These are phyloP conservation scores for Aureobasidium sp. DNA, from an alignment of 2,329 filamentous ascomycete genomes.

Conservation along the genomic window DNA sequence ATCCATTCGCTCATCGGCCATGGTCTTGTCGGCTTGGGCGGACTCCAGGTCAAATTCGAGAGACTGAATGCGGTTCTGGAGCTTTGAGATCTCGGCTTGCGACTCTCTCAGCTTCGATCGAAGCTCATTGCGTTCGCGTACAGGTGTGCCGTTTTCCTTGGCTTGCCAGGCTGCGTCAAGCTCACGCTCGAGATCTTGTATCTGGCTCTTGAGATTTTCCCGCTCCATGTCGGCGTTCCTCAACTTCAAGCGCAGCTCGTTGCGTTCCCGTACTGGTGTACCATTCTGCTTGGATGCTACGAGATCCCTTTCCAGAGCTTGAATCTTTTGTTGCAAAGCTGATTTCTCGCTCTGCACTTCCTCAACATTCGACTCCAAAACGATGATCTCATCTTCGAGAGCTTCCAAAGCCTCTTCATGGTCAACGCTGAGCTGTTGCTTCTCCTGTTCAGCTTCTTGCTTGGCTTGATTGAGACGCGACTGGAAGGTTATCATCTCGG, in stretches of 20 bases:
- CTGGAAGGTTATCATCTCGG: conserved; percentile 5
- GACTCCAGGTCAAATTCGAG: conserved; percentile 52
- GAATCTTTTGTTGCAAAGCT: conserved; percentile 53
- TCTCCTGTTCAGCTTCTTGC: not conserved
- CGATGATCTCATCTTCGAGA: conserved; percentile 50
- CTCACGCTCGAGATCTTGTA: conserved; percentile 32
- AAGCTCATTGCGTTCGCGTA: conserved; percentile 29
- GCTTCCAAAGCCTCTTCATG: conserved; percentile 35
- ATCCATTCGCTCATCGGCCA: conserved; percentile 51
- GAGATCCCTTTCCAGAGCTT: conserved; percentile 31
- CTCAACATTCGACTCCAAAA: conserved; percentile 38
- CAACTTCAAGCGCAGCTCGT: conserved; percentile 28
- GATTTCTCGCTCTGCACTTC: conserved; percentile 44
- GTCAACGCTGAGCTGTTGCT: conserved; percentile 37
- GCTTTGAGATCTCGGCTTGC: conserved; percentile 28
- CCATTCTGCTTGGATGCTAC: conserved; percentile 33
- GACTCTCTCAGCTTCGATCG: conserved; percentile 30
- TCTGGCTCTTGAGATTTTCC: conserved; percentile 27
- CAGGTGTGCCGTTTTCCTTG: conserved; percentile 25
- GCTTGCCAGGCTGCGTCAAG: conserved; percentile 25
- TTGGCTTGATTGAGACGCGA: not conserved
- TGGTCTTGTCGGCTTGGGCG: conserved; percentile 43
- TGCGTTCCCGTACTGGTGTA: conserved; percentile 30
- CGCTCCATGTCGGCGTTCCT: conserved; percentile 26
- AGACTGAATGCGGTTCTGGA: conserved; percentile 51